Evolutionary conservation across 2,329 filamentous ascomycete genomes (phyloP).

Genomic region (Fusarium nygamai): DNA sequence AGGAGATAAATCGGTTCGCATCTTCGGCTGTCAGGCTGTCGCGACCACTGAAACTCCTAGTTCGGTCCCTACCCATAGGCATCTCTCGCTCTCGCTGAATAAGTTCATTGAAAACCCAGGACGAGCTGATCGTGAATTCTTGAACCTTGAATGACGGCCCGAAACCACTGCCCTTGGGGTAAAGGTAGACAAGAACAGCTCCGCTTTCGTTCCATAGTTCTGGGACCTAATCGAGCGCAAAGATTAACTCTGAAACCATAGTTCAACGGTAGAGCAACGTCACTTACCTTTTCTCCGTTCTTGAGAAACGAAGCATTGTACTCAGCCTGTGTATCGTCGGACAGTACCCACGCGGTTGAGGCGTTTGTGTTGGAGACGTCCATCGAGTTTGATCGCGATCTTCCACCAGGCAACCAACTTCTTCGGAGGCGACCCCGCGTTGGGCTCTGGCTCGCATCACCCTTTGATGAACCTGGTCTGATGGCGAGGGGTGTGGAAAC

Average conservation of each 20-base stretch:
- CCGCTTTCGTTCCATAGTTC: slow-evolving; percentile 73
- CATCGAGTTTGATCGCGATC: slow-evolving; percentile 62
- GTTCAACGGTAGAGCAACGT: slow-evolving; percentile 18
- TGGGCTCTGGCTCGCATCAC: slow-evolving; percentile 56
- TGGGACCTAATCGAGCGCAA: slow-evolving; percentile 59
- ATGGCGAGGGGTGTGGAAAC: slow-evolving; percentile 47
- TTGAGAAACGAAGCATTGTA: slow-evolving; percentile 65
- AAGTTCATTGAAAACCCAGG: slow-evolving; percentile 63
- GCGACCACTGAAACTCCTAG: slow-evolving; percentile 59
- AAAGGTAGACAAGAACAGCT: slow-evolving; percentile 67
- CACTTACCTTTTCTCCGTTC: slow-evolving; percentile 64
- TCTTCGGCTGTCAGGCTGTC: slow-evolving; percentile 61
- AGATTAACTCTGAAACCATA: slow-evolving; percentile 24
- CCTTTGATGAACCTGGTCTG: slow-evolving; percentile 39
- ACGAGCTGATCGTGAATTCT: slow-evolving; percentile 63
- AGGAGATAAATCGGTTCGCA: slow-evolving; percentile 53
- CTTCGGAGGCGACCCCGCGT: slow-evolving; percentile 57
- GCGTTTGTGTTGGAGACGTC: slow-evolving; percentile 41
- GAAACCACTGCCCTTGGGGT: slow-evolving; percentile 58
- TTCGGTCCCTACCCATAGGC: slow-evolving; percentile 46
- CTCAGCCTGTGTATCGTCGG: slow-evolving; percentile 61
- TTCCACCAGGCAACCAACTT: slow-evolving; percentile 64
- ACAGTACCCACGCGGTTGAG: slow-evolving; percentile 64
- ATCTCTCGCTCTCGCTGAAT: slow-evolving; percentile 57
- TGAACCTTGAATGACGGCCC: slow-evolving; percentile 71